phyloP scores from a whole-genome alignment of 441 rosid species.

The Francoa sonchifolia region DNA sequence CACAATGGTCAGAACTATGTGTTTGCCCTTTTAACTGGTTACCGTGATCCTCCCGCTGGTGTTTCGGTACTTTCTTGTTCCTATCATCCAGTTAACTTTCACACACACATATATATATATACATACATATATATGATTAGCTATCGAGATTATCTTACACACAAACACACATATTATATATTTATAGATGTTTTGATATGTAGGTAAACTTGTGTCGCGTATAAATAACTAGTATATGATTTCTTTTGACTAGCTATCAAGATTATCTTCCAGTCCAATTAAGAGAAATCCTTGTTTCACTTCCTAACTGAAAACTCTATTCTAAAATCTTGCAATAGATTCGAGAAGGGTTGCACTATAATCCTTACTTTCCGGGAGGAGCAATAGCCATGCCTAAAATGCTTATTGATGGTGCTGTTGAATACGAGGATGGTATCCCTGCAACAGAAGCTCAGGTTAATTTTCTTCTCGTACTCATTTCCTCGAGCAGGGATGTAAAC shows the following conservation, averaged over 20 bases:
- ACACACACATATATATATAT: no score
- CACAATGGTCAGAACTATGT: conserved; percentile 98
- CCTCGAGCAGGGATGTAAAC: no score
- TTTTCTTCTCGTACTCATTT: not conserved
- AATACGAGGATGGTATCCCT: conserved; percentile 93
- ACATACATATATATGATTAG: no score
- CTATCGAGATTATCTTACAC: no score
- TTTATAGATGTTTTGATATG: no score
- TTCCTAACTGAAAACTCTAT: not conserved
- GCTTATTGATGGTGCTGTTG: conserved; percentile 93
- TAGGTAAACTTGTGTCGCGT: no score
- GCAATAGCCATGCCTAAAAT: conserved; percentile 99
- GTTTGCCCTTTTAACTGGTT: conserved; percentile 92
- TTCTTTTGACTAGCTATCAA: no score
- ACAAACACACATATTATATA: no score
- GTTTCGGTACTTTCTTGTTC: conserved; percentile 40
- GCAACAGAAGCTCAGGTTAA: conserved; percentile 97
- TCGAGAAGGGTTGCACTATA: conserved; percentile 92
- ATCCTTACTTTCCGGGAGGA: conserved; percentile 98
- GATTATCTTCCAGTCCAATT: not conserved
- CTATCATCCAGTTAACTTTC: not conserved
- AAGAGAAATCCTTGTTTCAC: not conserved
- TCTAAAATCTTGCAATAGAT: conserved; percentile 34
- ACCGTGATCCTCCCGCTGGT: conserved; percentile 99
- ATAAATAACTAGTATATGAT: no score